Conservation (phyloP, 371 early-diverging fungal genomes). For the Mucor racemosus region DNA sequence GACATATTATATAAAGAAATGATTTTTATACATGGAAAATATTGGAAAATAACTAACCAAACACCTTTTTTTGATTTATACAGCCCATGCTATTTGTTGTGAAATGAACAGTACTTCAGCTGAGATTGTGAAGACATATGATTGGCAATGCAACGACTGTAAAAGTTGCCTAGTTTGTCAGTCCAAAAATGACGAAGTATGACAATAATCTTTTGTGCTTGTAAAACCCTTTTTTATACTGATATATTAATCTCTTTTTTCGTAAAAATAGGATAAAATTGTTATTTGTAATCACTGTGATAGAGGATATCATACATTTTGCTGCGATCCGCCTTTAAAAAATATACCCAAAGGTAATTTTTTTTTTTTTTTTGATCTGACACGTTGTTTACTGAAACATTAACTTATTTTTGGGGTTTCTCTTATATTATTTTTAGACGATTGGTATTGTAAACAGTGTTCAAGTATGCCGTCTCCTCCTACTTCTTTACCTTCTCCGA, state of each 20-base stretch:
- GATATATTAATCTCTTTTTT: not conserved
- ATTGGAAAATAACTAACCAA: not conserved
- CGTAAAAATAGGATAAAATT: slow-evolving; percentile 29
- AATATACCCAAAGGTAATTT: slow-evolving; percentile 42
- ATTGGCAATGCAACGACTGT: slow-evolving; percentile 54
- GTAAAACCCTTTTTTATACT: slow-evolving; percentile 15
- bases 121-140: slow-evolving; percentile 40
- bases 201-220: slow-evolving; percentile 1
- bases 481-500: slow-evolving; percentile 28
- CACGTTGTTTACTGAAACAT: slow-evolving; percentile 13
- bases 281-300: slow-evolving; percentile 45
- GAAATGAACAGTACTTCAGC: slow-evolving; percentile 29
- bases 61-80: not conserved
- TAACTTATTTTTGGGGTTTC: slow-evolving; percentile 5
- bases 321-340: slow-evolving; percentile 36
- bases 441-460: slow-evolving; percentile 47
- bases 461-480: slow-evolving; percentile 39
- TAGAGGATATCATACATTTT: slow-evolving; percentile 42
- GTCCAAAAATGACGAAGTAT: slow-evolving; percentile 47
- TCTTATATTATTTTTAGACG: slow-evolving; percentile 29
- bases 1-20: not conserved
- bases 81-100: slow-evolving; percentile 40
- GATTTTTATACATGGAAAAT: not conserved
- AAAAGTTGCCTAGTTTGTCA: slow-evolving; percentile 48
- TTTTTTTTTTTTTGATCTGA: not conserved